Conservation (phyloP, 176 grass and related monocot species). For the Oryza coarctata region DNA sequence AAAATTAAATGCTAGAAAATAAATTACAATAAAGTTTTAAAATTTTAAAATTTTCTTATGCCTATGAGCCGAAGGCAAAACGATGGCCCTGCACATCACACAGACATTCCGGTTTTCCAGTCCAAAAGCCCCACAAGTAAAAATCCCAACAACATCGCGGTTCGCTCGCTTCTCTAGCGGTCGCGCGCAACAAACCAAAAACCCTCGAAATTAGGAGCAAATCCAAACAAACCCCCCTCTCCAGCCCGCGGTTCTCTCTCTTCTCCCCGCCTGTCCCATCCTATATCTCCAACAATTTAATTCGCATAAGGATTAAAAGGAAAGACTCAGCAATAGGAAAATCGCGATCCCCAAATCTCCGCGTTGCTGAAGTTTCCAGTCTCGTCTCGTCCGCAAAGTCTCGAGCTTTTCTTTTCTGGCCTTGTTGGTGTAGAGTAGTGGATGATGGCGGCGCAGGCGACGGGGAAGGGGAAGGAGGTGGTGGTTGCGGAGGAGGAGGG, state of each 20-base stretch:
- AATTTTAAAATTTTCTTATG: too few relatives aligned
- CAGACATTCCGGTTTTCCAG: too few relatives aligned
- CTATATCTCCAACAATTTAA: too few relatives aligned
- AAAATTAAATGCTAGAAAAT: too few relatives aligned
- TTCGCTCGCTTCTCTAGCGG: too few relatives aligned
- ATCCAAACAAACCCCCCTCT: constrained; percentile 22
- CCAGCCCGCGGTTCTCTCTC: not conserved
- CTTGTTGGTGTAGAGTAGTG: not conserved
- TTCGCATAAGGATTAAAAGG: too few relatives aligned
- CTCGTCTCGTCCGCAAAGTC: not conserved
- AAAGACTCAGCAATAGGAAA: constrained; percentile 18
- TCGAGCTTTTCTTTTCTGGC: not conserved
- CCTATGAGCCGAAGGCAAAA: too few relatives aligned
- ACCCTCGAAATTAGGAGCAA: not conserved
- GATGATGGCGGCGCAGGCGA: constrained; percentile 18
- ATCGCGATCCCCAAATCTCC: not conserved
- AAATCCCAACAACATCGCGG: too few relatives aligned
- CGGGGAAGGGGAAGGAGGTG: not conserved
- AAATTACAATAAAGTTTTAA: too few relatives aligned
- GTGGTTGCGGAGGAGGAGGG: not conserved
- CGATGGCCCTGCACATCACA: too few relatives aligned
- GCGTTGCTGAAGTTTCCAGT: not conserved
- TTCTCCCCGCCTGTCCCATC: not conserved
- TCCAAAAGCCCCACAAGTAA: too few relatives aligned
- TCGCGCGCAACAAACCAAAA: not conserved